Percentiles rank a stretch among this genome's conserved stretches.
These are phyloP conservation scores for Saccharomycopsis phalli DNA, from an alignment of 1,139 yeast genomes.

Conservation along the genomic window DNA sequence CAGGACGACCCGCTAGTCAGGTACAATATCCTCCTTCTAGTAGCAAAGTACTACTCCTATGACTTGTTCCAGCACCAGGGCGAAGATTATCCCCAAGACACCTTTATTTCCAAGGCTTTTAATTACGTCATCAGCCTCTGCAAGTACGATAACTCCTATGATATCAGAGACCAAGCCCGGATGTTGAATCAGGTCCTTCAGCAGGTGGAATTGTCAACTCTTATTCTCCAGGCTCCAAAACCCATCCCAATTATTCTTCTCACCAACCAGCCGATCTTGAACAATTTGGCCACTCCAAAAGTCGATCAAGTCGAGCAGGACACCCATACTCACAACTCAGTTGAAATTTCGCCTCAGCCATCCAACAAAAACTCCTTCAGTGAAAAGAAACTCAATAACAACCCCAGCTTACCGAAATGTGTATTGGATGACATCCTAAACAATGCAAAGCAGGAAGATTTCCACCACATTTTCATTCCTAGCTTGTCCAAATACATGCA, in stretches of 20 bases:
- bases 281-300: slow-evolving; percentile 20
- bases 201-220: slow-evolving; percentile 53
- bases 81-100: slow-evolving; percentile 27
- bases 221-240: slow-evolving; percentile 78
- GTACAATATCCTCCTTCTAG: slow-evolving; percentile 60
- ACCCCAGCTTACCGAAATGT: slow-evolving; percentile 9
- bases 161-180: slow-evolving; percentile 80
- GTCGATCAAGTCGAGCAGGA: slow-evolving; percentile 20
- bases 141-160: slow-evolving; percentile 67
- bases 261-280: slow-evolving; percentile 20
- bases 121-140: slow-evolving; percentile 56
- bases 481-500: slow-evolving; percentile 25
- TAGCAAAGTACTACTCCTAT: slow-evolving; percentile 62
- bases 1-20: slow-evolving; percentile 51
- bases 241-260: slow-evolving; percentile 40
- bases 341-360: slow-evolving; percentile 20
- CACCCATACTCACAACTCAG: slow-evolving; percentile 19
- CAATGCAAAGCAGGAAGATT: slow-evolving; percentile 6
- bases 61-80: slow-evolving; percentile 34
- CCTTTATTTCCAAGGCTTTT: slow-evolving; percentile 47
- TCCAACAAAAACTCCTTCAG: slow-evolving; percentile 20
- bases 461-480: slow-evolving; percentile 18
- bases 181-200: slow-evolving; percentile 45
- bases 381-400: slow-evolving; percentile 11
- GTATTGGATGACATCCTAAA: slow-evolving; percentile 4